Evolutionary conservation across 805 yeast genomes (phyloP), one percentile per base, ranked within the genome.

Genomic region (Kazachstania martiniae): DNA sequence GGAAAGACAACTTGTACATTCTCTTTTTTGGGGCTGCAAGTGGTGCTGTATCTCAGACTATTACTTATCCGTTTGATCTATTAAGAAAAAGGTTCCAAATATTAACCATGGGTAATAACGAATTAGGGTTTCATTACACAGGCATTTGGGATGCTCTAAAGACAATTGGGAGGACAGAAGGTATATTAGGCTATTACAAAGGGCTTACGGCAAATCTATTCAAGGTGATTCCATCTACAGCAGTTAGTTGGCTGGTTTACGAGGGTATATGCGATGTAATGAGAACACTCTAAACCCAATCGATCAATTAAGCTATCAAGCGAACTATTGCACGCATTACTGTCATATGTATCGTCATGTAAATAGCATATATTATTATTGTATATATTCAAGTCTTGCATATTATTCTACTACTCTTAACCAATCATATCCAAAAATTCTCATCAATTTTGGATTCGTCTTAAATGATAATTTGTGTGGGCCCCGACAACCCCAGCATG

Each of bases 151-250:
- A 82, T 44, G 97, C 96, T 0, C 53, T 89, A 21, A 51, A 59
- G 3, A 69, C 79, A 4, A 84, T 89, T 23, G 75, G 79, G 37
- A 66, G 59, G 40, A 59, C 65, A 14, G 97, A 89, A 55, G 89
- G 91, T 0, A n/a, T 70, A 5, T 38, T 47, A 6, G 95, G 86
- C 0, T 80, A 86, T 39, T 91, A 91, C 53, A 77, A 81, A 43
- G 98, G 98, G 0, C 55, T 91, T n/a, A 59, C 74, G 1, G 81
- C 94, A 2, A 87, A 85, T 41, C 50, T 89, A 12, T 38, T 81
- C 2, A 63, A 97, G 30, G 95, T 87, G 1, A 67, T 91, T 3
- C 98, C 98, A 0, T 86, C 95, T 2, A 87, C 96, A 3, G 97
- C 97, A 4, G 85, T 87, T 12, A 84, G 89, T 38, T 89, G 96